Evolutionary conservation across 768 basidiomycete genomes (phyloP), one percentile per base, ranked within the genome.

Genomic region (Lentinula edodes): DNA sequence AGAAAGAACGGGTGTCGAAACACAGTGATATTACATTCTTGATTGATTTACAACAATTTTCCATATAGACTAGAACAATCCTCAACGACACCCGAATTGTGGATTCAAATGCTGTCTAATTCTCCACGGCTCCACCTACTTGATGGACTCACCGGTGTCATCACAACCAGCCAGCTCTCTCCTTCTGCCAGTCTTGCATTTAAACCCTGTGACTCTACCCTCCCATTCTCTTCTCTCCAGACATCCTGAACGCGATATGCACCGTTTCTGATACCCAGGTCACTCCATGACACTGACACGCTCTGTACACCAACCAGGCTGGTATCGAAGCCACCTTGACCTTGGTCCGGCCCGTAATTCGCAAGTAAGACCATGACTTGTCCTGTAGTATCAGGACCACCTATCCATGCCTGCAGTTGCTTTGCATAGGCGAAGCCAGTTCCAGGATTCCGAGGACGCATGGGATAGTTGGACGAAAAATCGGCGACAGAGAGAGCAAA

Each of bases 321-420:
- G 18, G 42, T 56, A 6, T 50, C 36, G 18, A 62, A 62, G 13
- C 53, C 61, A 16, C 61, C 61, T 35, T 56, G 41, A 10, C 61
- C 61, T 42, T 41, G 61, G 20, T 62, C 61, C 12, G 61, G 61
- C 2, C 61, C 61, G 39, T 56, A 57, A 43, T 62, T 62, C 7
- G 61, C 53, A 12, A 62, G 35, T 9, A 62, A 18, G 23, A 57
- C 61, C 35, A 62, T 39, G 32, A 43, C 61, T 38, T 55, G 50
- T 8, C 53, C 54, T n/a, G 36, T n/a, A 8, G 35, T 15, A 57
- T 46, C 45, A 41, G 61, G 61, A 6, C 61, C 61, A 5, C 51
- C 61, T 10, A 62, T 43, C 61, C 61, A 62, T 7, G 61, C 54
- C 28, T 62, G 61, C 3, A 62, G 54, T 42, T 62, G 61, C 23